Conservation (phyloP, 1,139 yeast species). For the Scheffersomyces titani region DNA sequence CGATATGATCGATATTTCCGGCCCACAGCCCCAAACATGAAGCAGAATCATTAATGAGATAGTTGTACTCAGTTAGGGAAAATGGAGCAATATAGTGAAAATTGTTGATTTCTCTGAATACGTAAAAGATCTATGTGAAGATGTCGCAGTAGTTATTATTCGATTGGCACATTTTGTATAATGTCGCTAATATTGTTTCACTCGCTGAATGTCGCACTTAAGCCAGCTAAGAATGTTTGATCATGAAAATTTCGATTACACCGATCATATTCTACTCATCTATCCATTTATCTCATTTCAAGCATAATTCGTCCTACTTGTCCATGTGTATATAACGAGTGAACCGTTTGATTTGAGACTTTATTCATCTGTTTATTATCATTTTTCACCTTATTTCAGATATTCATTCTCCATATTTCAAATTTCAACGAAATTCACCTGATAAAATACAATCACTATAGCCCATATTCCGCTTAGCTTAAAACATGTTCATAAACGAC, state of each 20-base stretch:
- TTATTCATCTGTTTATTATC: neutral
- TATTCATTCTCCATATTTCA: neutral
- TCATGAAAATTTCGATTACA: neutral
- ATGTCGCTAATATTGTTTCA: neutral
- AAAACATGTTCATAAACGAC: conserved; percentile 22
- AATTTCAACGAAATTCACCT: neutral
- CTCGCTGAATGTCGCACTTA: neutral
- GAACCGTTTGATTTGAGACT: neutral
- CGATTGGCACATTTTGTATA: neutral
- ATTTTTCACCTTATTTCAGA: neutral
- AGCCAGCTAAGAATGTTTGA: neutral
- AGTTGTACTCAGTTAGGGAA: neutral
- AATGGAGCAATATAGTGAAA: neutral
- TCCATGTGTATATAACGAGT: neutral
- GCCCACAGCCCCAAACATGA: conserved; percentile 57
- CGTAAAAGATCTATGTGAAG: neutral
- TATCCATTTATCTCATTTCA: neutral
- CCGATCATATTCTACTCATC: neutral
- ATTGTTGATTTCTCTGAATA: no score
- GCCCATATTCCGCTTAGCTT: conserved; percentile 5
- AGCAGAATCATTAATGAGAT: conserved; percentile 15
- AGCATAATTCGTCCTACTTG: neutral
- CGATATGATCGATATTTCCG: conserved; percentile 33
- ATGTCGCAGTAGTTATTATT: neutral
- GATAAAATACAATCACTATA: neutral